phyloP scores from a whole-genome alignment of 768 basidiomycete genomes.

The Tylopilus rubrobrunneus region DNA sequence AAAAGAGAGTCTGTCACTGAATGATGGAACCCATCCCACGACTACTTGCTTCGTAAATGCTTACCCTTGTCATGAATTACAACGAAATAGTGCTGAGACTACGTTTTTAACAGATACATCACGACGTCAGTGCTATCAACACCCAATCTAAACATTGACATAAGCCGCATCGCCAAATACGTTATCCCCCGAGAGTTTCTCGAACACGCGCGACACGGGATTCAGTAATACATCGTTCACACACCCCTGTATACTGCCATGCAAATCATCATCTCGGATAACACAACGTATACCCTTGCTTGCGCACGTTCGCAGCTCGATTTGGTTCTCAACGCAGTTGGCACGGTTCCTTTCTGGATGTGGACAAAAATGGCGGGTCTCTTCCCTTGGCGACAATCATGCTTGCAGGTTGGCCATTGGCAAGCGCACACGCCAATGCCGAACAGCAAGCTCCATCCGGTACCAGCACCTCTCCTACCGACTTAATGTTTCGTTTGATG shows the following conservation, averaged over 20 bases:
- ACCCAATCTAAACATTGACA: not conserved
- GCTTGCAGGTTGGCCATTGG: conserved; percentile 1
- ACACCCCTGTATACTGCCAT: not conserved
- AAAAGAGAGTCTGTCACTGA: not conserved
- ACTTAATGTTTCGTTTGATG: not conserved
- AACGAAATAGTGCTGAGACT: not conserved
- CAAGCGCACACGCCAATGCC: conserved; percentile 11
- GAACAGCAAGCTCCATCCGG: conserved; percentile 1
- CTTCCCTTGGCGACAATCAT: not conserved
- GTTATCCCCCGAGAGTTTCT: not conserved
- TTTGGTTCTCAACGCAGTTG: not conserved
- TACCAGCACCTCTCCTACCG: not conserved
- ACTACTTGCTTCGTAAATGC: not conserved
- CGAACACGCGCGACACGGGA: not conserved
- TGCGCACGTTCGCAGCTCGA: not conserved
- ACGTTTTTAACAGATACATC: not conserved
- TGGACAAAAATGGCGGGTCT: not conserved
- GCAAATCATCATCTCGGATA: not conserved
- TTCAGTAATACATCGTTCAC: not conserved
- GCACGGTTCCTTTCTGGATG: not conserved
- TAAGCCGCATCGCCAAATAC: not conserved
- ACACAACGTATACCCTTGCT: not conserved
- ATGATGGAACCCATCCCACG: not conserved
- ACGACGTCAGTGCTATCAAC: not conserved
- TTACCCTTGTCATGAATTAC: not conserved